Evolutionary conservation across 345 rosid species (phyloP).

Genomic region (Eucalyptus victrix): DNA sequence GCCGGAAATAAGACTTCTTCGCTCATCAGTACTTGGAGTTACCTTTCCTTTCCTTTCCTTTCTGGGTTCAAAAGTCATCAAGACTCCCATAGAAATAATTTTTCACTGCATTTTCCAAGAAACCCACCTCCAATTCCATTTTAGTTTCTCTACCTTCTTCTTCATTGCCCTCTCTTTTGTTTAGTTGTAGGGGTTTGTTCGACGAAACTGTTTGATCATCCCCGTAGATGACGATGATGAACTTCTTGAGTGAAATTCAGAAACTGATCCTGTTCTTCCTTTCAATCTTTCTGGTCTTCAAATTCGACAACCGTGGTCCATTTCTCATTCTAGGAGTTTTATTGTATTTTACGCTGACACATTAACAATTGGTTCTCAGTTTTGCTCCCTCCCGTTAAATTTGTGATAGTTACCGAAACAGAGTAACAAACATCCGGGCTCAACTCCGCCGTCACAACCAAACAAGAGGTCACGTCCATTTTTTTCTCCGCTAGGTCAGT

Average conservation of each 20-base stretch:
- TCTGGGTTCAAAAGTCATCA: neutral
- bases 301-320: neutral
- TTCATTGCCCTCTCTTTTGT: neutral
- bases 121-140: neutral
- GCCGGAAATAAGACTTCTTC: neutral
- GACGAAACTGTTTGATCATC: neutral
- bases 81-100: neutral
- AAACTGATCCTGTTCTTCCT: neutral
- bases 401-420: neutral
- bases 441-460: neutral
- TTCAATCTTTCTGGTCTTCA: neutral
- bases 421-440: neutral
- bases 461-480: neutral
- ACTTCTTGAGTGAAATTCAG: neutral
- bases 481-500: neutral
- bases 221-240: too few species aligned
- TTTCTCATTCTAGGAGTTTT: neutral
- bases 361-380: neutral
- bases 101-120: neutral
- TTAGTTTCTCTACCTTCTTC: neutral
- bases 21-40: neutral
- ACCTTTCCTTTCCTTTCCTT: neutral
- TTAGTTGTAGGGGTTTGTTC: neutral
- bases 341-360: neutral
- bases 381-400: neutral